phyloP scores from a whole-genome alignment of 352 stramenopile species.

The Pelagophyceae sp. region DNA sequence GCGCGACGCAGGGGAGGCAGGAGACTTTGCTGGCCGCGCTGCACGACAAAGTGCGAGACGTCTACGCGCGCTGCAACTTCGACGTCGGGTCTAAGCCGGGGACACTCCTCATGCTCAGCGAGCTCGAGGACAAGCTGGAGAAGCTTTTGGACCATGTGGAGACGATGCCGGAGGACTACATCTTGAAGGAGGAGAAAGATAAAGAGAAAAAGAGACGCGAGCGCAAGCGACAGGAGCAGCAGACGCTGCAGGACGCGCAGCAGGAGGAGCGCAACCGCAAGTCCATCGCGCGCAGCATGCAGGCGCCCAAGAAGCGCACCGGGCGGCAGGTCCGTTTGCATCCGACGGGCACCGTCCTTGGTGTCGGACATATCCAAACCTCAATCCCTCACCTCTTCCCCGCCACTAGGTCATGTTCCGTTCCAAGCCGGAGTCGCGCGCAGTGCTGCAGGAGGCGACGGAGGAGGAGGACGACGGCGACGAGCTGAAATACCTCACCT shows the following conservation, averaged over 20 bases:
- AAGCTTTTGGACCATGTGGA: slow-evolving; percentile 76
- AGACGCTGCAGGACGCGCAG: slow-evolving; percentile 79
- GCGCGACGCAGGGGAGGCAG: slow-evolving; percentile 67
- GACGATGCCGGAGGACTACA: slow-evolving; percentile 83
- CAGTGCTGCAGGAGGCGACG: slow-evolving; percentile 33
- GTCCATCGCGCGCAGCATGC: slow-evolving; percentile 79
- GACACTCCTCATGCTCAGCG: slow-evolving; percentile 83
- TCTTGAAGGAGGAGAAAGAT: slow-evolving; percentile 81
- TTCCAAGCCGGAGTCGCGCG: slow-evolving; percentile 63
- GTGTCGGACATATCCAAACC: no score
- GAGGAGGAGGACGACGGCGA: slow-evolving; percentile 39
- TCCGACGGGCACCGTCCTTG: no score
- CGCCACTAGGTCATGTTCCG: slow-evolving; percentile 89
- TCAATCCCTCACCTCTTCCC: no score
- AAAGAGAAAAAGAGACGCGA: slow-evolving; percentile 85
- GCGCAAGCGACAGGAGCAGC: slow-evolving; percentile 73
- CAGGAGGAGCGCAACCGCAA: slow-evolving; percentile 85
- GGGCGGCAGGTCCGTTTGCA: no score
- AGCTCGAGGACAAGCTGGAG: slow-evolving; percentile 77
- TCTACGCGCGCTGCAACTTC: slow-evolving; percentile 83
- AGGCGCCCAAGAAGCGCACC: slow-evolving; percentile 79
- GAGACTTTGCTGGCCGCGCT: slow-evolving; percentile 75
- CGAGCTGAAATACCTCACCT: slow-evolving; percentile 44
- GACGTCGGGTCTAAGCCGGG: slow-evolving; percentile 76
- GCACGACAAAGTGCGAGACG: slow-evolving; percentile 59